A percentile compares a stretch with the other conserved stretches of the same genome.
Evolutionary conservation across 2,329 filamentous ascomycete genomes (phyloP).

Genomic region (Curvularia eragrostidis): DNA sequence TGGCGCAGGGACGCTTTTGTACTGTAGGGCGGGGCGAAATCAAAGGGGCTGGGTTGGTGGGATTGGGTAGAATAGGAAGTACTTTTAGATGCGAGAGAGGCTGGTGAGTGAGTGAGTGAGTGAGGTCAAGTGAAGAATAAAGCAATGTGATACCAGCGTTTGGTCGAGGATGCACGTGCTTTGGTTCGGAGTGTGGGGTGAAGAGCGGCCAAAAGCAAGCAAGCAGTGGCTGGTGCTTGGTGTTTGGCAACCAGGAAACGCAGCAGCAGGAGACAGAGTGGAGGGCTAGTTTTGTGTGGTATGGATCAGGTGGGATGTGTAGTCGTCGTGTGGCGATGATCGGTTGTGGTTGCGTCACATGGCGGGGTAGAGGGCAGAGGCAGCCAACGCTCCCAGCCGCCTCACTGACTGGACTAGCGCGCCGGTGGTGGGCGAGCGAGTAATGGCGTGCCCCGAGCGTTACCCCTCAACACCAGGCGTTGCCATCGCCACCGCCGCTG

Average conservation of each 20-base stretch:
- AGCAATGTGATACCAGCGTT: slow-evolving; percentile 16
- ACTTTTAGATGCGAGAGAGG: neutral
- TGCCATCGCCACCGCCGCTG: slow-evolving; percentile 31
- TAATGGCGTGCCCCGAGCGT: slow-evolving; percentile 6
- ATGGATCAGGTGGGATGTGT: neutral
- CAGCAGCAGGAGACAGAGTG: too few relatives aligned
- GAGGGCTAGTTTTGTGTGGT: neutral
- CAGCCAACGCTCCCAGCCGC: neutral
- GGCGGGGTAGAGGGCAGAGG: neutral
- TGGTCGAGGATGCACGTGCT: neutral
- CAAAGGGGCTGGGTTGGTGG: slow-evolving; percentile 2
- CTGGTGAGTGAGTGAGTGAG: too few relatives aligned
- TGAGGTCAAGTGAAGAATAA: slow-evolving; percentile 5
- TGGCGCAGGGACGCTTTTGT: slow-evolving; percentile 4
- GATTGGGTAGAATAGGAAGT: slow-evolving; percentile 1
- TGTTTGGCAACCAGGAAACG: neutral
- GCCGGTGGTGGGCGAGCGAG: slow-evolving; percentile 11
- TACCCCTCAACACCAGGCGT: slow-evolving; percentile 42
- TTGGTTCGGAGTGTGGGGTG: neutral
- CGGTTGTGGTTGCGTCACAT: slow-evolving; percentile 2
- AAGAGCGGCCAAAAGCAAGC: neutral
- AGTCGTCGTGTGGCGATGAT: neutral
- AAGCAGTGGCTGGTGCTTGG: neutral
- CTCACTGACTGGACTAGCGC: slow-evolving; percentile 6
- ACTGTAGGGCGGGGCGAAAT: slow-evolving; percentile 7